phyloP scores from a whole-genome alignment of 2,329 filamentous ascomycete genomes.

The Raffaelea albimanens region DNA sequence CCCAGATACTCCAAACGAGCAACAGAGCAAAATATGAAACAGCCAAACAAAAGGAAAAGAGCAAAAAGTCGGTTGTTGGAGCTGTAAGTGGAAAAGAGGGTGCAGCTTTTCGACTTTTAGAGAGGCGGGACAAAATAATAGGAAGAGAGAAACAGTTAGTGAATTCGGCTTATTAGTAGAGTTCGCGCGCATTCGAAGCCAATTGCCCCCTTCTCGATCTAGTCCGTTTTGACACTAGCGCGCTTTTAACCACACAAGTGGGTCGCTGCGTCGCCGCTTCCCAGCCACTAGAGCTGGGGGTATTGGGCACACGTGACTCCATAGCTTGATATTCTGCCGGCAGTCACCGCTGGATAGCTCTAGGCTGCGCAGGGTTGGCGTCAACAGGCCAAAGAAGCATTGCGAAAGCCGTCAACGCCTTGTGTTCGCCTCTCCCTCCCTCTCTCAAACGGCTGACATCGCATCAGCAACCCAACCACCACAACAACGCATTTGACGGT shows the following conservation, averaged over 20 bases:
- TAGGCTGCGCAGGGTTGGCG: slow-evolving; percentile 23
- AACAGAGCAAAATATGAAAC: too few species aligned
- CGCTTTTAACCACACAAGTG: not conserved
- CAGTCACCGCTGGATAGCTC: slow-evolving; percentile 11
- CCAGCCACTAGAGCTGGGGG: not conserved
- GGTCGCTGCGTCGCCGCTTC: not conserved
- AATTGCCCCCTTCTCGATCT: not conserved
- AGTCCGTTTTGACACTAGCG: not conserved
- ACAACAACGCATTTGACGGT: not conserved
- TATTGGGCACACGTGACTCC: slow-evolving; percentile 9
- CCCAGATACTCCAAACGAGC: too few species aligned
- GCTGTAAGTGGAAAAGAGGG: not conserved
- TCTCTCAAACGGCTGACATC: slow-evolving; percentile 1
- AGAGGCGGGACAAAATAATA: not conserved
- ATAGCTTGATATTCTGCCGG: slow-evolving; percentile 11
- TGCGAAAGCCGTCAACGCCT: slow-evolving; percentile 6
- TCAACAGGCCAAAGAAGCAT: slow-evolving; percentile 14
- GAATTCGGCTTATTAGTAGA: not conserved
- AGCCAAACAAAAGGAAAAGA: too few species aligned
- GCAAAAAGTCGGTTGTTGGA: too few species aligned
- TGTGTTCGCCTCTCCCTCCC: not conserved
- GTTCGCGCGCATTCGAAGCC: not conserved
- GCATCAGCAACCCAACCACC: not conserved
- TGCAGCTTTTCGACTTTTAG: not conserved
- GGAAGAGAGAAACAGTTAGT: not conserved